Base-by-base conservation (phyloP, 495 filamentous ascomycete genomes). In the Niebla homalea region DNA sequence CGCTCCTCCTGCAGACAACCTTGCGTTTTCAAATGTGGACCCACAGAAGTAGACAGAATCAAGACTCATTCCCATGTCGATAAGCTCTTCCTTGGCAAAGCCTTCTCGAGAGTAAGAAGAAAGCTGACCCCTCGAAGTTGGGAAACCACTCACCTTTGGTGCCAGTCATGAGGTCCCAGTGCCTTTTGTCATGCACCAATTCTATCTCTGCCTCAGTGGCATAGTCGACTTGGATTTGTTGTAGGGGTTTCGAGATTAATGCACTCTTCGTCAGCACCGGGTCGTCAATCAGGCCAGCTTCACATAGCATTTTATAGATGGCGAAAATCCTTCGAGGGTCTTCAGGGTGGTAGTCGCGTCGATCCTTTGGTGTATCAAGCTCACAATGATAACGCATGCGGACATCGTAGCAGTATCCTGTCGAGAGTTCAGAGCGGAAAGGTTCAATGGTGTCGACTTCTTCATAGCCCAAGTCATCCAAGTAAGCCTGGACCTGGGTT, bases 331-430 rank as follows among this genome's bases (percentile, higher is more conserved):
- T 78, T 22, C 86, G 74, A 0, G 93, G 93, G 55, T 97, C 89
- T 65, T 99, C 92, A 1, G 93, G 92, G 55, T 99, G 92, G 50
- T 87, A 78, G 16, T 90, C 85, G 38, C 71, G 71, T 40, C 62
- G 52, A 35, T 58, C 46, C 19, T 61, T 56, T 15, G 71, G 57
- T 60, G 74, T 74, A 65, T 84, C 77, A 5, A 87, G 75, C 57
- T 94, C 93, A 35, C 81, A 81, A 60, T 98, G 92, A 53, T 84
- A 81, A 46, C 88, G 85, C 92, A 98, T 98, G 18, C 89, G 79
- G 21, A 79, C 75, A 67, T 98, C 92, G 62, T 96, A 98, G 55
- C 87, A 92, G 39, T 84, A 74, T 35, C 93, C 81, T 7, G 85
- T 84, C 4, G 85, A 48, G n/a, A 57, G 38, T 40, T 53, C 49